A percentile compares a stretch with the other conserved stretches of the same genome.
Conservation (phyloP, 2,329 filamentous ascomycete genomes). For the Cephalotrichum gorgonifer region DNA sequence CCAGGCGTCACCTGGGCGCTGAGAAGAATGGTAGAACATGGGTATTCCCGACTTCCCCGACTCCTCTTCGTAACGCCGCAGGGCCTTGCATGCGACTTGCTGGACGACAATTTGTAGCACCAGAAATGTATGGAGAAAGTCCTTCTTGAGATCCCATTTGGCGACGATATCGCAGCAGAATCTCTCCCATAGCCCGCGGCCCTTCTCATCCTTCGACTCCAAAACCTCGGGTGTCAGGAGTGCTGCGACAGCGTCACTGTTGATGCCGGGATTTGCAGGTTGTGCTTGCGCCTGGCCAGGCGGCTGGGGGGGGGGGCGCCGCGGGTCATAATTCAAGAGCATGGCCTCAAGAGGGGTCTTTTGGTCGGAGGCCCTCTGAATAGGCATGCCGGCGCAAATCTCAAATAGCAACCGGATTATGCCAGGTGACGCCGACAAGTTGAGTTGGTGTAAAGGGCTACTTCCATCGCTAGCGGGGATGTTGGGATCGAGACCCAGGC, state of each 20-base stretch:
- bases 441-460: slow-evolving; percentile 6
- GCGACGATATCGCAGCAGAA: slow-evolving; percentile 1
- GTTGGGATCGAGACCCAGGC: slow-evolving; percentile 4
- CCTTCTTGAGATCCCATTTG: background rate
- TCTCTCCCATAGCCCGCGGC: slow-evolving; percentile 5
- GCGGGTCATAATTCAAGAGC: slow-evolving; percentile 4
- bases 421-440: slow-evolving; percentile 2
- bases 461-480: background rate
- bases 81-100: background rate
- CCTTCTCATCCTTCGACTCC: background rate
- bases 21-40: background rate
- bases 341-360: slow-evolving; percentile 5
- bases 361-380: background rate
- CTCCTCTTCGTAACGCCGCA: slow-evolving; percentile 3
- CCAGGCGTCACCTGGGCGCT: background rate
- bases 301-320: background rate
- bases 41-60: background rate
- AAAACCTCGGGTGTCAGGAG: background rate
- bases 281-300: no score
- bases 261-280: background rate
- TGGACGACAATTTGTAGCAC: background rate
- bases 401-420: slow-evolving; percentile 3
- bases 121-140: background rate
- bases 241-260: background rate
- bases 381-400: background rate